These are phyloP conservation scores for Sistotremastrum niveocremeum DNA, from an alignment of 768 basidiomycete species.

Conservation along the genomic window DNA sequence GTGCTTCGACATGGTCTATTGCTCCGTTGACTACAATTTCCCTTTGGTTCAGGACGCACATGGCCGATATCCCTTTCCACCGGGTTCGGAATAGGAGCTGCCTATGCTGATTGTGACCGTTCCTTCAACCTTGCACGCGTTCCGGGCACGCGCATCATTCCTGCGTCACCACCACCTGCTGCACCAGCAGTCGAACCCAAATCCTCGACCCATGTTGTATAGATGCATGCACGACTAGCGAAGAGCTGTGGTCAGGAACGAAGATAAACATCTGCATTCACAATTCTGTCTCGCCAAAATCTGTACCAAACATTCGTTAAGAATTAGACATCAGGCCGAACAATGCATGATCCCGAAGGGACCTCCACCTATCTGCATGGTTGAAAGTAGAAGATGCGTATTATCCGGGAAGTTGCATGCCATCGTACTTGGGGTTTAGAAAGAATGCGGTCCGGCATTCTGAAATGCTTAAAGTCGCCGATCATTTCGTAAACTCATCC, in stretches of 20 bases:
- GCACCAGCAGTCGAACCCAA: slow-evolving; percentile 3
- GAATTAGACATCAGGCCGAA: too few relatives aligned
- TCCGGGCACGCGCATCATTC: slow-evolving; percentile 67
- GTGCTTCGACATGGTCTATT: slow-evolving; percentile 20
- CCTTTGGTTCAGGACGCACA: slow-evolving; percentile 51
- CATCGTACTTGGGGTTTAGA: too few relatives aligned
- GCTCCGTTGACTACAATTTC: not conserved
- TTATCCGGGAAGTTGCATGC: too few relatives aligned
- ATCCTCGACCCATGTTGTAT: not conserved
- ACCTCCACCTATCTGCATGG: too few relatives aligned
- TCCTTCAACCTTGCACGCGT: slow-evolving; percentile 86
- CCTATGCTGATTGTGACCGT: slow-evolving; percentile 86
- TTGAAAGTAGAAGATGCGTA: too few relatives aligned
- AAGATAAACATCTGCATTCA: too few relatives aligned
- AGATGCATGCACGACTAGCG: not conserved
- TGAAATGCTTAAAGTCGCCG: too few relatives aligned
- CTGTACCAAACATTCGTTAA: too few relatives aligned
- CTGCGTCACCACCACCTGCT: slow-evolving; percentile 16
- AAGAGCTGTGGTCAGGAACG: not conserved
- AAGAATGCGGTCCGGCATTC: too few relatives aligned
- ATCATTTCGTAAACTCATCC: too few relatives aligned
- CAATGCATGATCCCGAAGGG: too few relatives aligned
- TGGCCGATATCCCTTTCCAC: slow-evolving; percentile 84
- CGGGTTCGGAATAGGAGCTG: slow-evolving; percentile 77
- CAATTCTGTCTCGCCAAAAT: too few relatives aligned